Base-by-base conservation (phyloP, 1,284 basidiomycete genomes). In the Malassezia vespertilionis region DNA sequence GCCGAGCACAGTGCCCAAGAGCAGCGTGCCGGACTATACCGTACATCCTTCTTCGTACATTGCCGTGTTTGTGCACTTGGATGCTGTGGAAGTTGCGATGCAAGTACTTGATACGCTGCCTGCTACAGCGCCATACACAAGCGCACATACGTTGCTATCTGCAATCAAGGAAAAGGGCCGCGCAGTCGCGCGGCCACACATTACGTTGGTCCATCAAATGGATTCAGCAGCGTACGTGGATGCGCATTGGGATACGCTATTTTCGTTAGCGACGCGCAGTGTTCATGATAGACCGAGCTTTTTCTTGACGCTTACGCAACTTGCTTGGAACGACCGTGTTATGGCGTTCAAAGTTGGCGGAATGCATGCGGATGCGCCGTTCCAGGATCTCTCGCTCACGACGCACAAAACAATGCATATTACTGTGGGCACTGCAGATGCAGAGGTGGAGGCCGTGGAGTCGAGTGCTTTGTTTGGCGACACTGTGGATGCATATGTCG, bases 401-500 rank as follows among this genome's bases (percentile, higher is more conserved):
- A 18, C 21, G 17, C 21, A 10, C 20, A 26, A 36, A 11, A 36
- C 28, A 1, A 11, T 23, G 14, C 93, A 97, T 69, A 78, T 97
- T 50, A 97, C 93, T 0, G 80, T 96, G 4, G 93, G 86, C 2
- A 91, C 86, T 4, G 61, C 69, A 43, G 64, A 76, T 32, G 65
- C 72, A 14, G 72, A 73, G 2, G 75, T 91, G 1, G 60, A 69
- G 0, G 77, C 87, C 1, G 79, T 83, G 33, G 86, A 93, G 73
- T 84, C 80, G 9, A 80, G 74, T 63, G 67, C 56, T 6, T 23
- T 50, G 6, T 50, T 41, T 15, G 20, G 18, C 6, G n/a, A 3
- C n/a, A 18, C n/a, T 8, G 11, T 30, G 12, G 2, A 20, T 8
- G 27, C 14, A 12, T 22, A 32, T 22, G 15, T 15, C 18, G 28